These are phyloP conservation scores for Xerocomus spinulosus DNA, from an alignment of 768 basidiomycete genomes.

Conservation along the genomic window DNA sequence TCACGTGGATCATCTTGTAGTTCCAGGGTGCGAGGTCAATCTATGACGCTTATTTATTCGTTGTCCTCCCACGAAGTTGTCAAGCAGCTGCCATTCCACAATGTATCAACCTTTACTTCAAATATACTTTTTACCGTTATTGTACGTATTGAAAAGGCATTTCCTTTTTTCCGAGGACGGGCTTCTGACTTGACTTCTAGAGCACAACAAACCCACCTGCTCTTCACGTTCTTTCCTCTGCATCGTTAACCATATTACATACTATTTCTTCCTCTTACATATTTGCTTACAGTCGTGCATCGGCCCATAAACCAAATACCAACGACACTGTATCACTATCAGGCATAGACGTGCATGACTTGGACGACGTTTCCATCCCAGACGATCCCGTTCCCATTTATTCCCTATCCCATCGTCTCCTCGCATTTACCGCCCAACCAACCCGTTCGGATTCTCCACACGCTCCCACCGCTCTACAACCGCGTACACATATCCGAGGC, in stretches of 20 bases:
- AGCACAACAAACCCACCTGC: slow-evolving; percentile 52
- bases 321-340: slow-evolving; percentile 38
- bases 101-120: slow-evolving; percentile 41
- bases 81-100: slow-evolving; percentile 42
- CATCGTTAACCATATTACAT: slow-evolving; percentile 48
- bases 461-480: slow-evolving; percentile 14
- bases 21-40: slow-evolving; percentile 22
- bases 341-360: slow-evolving; percentile 27
- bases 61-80: slow-evolving; percentile 46
- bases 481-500: slow-evolving; percentile 21
- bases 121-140: slow-evolving; percentile 50
- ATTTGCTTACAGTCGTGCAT: slow-evolving; percentile 40
- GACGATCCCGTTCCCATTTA: slow-evolving; percentile 47
- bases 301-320: slow-evolving; percentile 32
- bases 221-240: slow-evolving; percentile 54
- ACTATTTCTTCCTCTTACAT: slow-evolving; percentile 46
- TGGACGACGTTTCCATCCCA: slow-evolving; percentile 10
- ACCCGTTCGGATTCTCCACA: slow-evolving; percentile 24
- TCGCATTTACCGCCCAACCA: slow-evolving; percentile 51
- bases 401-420: slow-evolving; percentile 56
- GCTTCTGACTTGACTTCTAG: slow-evolving; percentile 31
- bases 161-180: background rate
- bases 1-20: slow-evolving; percentile 12
- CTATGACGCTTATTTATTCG: slow-evolving; percentile 41
- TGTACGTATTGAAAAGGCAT: slow-evolving; percentile 37